These are phyloP conservation scores for Gracilaria gracilis DNA, from an alignment of 23 red algal genomes.

Conservation along the genomic window DNA sequence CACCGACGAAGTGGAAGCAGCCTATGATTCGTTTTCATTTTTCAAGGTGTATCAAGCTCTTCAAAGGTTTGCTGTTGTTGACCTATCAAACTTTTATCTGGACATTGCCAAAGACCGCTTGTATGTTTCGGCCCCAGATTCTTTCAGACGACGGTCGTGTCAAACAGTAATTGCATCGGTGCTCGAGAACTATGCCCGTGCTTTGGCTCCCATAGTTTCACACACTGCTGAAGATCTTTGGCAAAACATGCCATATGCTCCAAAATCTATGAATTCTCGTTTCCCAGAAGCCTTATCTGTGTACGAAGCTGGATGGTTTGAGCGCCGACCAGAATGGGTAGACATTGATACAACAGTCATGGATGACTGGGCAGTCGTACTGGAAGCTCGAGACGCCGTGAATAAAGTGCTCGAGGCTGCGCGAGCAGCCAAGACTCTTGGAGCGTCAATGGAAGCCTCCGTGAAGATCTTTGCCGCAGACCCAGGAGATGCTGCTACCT, in stretches of 20 bases:
- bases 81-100: conserved; percentile 97
- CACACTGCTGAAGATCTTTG: conserved; percentile 98
- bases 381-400: conserved; percentile 76
- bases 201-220: conserved; percentile 88
- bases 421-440: conserved; percentile 75
- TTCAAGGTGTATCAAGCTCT: conserved; percentile 86
- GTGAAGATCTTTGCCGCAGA: conserved; percentile 64
- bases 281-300: conserved; percentile 54
- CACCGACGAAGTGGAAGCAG: conserved; percentile 61
- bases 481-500: conserved; percentile 28
- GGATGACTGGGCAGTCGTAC: conserved; percentile 67
- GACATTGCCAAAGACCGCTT: conserved; percentile 98
- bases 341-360: conserved; percentile 16
- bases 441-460: conserved; percentile 82
- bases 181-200: conserved; percentile 70
- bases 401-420: conserved; percentile 94
- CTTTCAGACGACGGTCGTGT: conserved; percentile 82
- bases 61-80: conserved; percentile 85
- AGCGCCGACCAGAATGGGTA: conserved; percentile 14
- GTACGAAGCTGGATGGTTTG: conserved; percentile 86
- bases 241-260: conserved; percentile 83
- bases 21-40: conserved; percentile 83
- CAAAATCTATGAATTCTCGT: conserved; percentile 30
- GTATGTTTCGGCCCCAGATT: conserved; percentile 79
- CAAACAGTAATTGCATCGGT: conserved; percentile 82